These are phyloP conservation scores for Serendipita sp. DNA, from an alignment of 1,284 basidiomycete genomes.

Conservation along the genomic window DNA sequence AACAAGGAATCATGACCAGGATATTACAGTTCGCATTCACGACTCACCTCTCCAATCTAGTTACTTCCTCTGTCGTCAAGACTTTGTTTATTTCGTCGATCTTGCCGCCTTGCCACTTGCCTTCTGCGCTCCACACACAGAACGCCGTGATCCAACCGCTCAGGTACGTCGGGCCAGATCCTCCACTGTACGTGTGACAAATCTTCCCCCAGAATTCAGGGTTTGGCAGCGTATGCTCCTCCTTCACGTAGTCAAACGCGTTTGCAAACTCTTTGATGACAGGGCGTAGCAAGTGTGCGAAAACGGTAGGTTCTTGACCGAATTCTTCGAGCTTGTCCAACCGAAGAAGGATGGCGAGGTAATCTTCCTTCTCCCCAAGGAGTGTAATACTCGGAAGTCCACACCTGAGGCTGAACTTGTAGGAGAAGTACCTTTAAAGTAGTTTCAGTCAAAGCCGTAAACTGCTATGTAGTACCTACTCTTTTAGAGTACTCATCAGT, in stretches of 20 bases:
- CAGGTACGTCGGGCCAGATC: not conserved
- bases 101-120: not conserved
- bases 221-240: not conserved
- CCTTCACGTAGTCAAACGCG: constrained; percentile 21
- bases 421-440: constrained; percentile 20
- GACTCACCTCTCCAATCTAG: not conserved
- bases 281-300: constrained; percentile 25
- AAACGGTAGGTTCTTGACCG: constrained; percentile 22
- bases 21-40: not conserved
- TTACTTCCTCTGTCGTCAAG: not conserved
- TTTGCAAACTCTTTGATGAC: constrained; percentile 24
- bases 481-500: constrained; percentile 31
- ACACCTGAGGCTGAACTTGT: constrained; percentile 22
- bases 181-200: not conserved
- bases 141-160: constrained; percentile 9
- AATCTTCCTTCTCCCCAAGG: constrained; percentile 27
- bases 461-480: constrained; percentile 16
- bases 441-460: not conserved
- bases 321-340: constrained; percentile 25
- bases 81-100: not conserved
- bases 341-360: constrained; percentile 21
- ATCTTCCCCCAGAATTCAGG: constrained; percentile 2
- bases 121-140: not conserved
- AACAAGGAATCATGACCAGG: not conserved
- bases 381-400: constrained; percentile 37